Evolutionary conservation across 306 rosid species (phyloP).

Genomic region (Quillaja saponaria): DNA sequence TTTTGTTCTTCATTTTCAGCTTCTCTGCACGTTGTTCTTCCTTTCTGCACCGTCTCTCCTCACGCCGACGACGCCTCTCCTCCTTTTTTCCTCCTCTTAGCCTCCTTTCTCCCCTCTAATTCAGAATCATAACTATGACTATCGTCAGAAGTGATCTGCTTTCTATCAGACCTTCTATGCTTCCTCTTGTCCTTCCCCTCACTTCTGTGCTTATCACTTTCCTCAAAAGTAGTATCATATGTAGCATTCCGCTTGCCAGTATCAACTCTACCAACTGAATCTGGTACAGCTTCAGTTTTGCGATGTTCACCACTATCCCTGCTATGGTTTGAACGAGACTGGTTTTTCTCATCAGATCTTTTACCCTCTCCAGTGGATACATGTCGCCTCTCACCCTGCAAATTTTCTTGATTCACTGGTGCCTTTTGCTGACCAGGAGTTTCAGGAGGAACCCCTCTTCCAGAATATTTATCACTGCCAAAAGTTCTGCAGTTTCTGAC

Average conservation of each 20-base stretch:
- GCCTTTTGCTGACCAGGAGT: slow-evolving; percentile 47
- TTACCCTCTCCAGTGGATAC: slow-evolving; percentile 46
- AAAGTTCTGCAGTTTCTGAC: slow-evolving; percentile 33
- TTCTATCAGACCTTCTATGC: slow-evolving; percentile 78
- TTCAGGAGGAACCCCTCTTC: slow-evolving; percentile 38
- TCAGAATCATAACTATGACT: slow-evolving; percentile 72
- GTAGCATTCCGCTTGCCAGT: slow-evolving; percentile 39
- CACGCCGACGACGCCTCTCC: slow-evolving; percentile 80
- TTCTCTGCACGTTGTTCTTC: slow-evolving; percentile 80
- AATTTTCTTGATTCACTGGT: slow-evolving; percentile 40
- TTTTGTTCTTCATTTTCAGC: slow-evolving; percentile 61
- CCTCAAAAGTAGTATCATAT: slow-evolving; percentile 64
- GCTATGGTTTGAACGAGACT: slow-evolving; percentile 35
- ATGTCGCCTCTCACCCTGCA: slow-evolving; percentile 46
- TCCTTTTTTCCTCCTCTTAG: slow-evolving; percentile 82
- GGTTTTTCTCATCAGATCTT: slow-evolving; percentile 51
- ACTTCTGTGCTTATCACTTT: slow-evolving; percentile 51
- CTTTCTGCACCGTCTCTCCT: slow-evolving; percentile 68
- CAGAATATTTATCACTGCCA: slow-evolving; percentile 54
- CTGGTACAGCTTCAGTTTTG: slow-evolving; percentile 42
- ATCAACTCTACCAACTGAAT: slow-evolving; percentile 45
- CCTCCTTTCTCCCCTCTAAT: slow-evolving; percentile 70
- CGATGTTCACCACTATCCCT: slow-evolving; percentile 35
- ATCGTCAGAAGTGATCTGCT: slow-evolving; percentile 55
- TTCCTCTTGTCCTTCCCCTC: slow-evolving; percentile 67